A percentile compares a stretch with the other conserved stretches of the same genome.
Conservation (phyloP, 192 early-diverging fungal species). For the Backusella westeae region DNA sequence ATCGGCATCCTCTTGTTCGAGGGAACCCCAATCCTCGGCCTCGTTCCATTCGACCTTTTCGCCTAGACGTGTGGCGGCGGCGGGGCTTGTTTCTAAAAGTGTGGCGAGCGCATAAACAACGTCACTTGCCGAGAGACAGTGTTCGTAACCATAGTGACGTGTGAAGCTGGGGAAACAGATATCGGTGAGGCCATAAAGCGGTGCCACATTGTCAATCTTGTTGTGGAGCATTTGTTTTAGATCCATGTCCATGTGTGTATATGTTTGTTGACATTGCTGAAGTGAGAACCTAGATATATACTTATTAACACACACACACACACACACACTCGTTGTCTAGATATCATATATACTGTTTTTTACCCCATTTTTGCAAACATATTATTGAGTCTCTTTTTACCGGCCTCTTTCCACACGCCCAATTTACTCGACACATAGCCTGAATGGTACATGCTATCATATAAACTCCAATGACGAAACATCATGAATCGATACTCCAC, state of each 20-base stretch:
- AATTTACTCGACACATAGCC: constrained; percentile 83
- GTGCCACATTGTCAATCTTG: constrained; percentile 67
- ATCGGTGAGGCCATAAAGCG: constrained; percentile 78
- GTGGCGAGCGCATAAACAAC: constrained; percentile 78
- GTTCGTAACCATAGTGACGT: constrained; percentile 69
- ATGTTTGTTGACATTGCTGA: constrained; percentile 74
- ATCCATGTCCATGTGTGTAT: constrained; percentile 72
- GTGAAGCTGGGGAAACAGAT: constrained; percentile 79
- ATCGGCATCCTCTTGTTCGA: not conserved
- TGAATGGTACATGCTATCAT: constrained; percentile 85
- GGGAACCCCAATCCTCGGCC: constrained; percentile 25
- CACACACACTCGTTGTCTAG: too few relatives aligned
- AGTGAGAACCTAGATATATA: constrained; percentile 62
- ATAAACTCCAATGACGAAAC: constrained; percentile 90
- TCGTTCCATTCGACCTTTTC: constrained; percentile 34
- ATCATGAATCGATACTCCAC: constrained; percentile 88
- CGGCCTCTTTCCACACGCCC: constrained; percentile 86
- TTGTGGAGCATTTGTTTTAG: constrained; percentile 66
- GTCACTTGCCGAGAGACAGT: constrained; percentile 73
- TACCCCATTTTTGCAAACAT: constrained; percentile 91
- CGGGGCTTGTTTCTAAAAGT: constrained; percentile 56
- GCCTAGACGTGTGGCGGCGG: constrained; percentile 36
- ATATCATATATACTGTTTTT: too few relatives aligned
- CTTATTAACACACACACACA: too few relatives aligned
- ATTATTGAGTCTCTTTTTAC: constrained; percentile 74